A percentile compares a stretch with the other conserved stretches of the same genome.
These are phyloP conservation scores for Achlya hypogyna DNA, from an alignment of 352 stramenopile genomes.

Conservation along the genomic window DNA sequence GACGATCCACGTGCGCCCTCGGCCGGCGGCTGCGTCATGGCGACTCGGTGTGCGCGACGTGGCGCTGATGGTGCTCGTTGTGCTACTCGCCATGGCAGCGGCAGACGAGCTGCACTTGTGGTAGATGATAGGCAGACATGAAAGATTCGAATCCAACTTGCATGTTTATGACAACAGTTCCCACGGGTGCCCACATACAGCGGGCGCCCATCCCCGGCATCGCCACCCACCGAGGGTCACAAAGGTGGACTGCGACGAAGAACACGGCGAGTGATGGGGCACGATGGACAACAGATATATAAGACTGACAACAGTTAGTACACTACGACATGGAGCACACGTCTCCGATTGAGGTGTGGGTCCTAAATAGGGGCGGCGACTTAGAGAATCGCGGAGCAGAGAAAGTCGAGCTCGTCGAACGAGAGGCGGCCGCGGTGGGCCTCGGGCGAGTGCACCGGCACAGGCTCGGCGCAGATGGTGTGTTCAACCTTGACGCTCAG, in stretches of 20 bases:
- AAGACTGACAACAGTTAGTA: constrained; percentile 1
- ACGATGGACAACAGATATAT: not conserved
- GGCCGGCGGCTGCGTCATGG: not conserved
- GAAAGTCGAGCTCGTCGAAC: constrained; percentile 78
- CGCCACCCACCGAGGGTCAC: not conserved
- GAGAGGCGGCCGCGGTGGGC: constrained; percentile 32
- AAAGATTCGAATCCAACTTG: no score
- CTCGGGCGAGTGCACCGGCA: constrained; percentile 18
- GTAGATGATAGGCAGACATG: no score
- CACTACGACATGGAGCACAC: not conserved
- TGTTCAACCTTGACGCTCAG: constrained; percentile 19
- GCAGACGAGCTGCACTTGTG: not conserved
- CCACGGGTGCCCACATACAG: no score
- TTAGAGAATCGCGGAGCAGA: constrained; percentile 67
- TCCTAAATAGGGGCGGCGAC: not conserved
- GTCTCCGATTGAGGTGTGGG: not conserved
- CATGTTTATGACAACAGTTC: no score
- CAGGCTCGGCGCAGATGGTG: constrained; percentile 7
- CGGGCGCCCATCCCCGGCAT: no score
- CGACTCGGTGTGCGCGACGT: not conserved
- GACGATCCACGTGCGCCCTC: not conserved
- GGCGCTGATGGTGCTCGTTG: not conserved
- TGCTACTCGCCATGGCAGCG: not conserved
- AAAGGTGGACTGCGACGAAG: not conserved
- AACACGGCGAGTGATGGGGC: not conserved